Base-by-base conservation (phyloP, 2,329 filamentous ascomycete species). In the Atkinsonella texensis region DNA sequence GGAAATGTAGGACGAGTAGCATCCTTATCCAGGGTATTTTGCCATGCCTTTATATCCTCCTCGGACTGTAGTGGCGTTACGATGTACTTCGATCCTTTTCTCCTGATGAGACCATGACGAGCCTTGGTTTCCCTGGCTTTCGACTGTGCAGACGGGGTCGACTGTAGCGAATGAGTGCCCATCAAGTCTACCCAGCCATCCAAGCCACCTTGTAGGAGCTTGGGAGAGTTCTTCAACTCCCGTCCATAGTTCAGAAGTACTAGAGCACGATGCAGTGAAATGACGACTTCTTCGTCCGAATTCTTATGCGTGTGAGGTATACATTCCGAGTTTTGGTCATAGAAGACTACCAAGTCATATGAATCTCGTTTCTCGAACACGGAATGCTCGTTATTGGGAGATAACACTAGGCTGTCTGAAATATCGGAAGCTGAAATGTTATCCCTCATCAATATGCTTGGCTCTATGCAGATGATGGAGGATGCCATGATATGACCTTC, bases 331-430 rank as follows among this genome's bases (percentile, higher is more conserved):
- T 76, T 55, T 57, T 91, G 79, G 65, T 98, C 89, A 64, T 97
- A 95, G 60, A 94, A 93, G 0, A 98, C 87, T 11, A 98, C 79
- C 42, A 96, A 69, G 58, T 97, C 89, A 59, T 86, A 95, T 52
- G 85, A 76, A 56, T 90, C 77, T 13, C 84, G 78, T 52, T 80
- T 72, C 42, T 80, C 81, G 60, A 95, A 95, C 33, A 88, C 73
- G 1, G 74, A 69, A 58, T 86, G 83, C 64, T 98, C 93, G n/a
- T 74, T 68, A n/a, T 81, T 72, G 0, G 87, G 84, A 0, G 81
- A 84, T 6, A 93, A 67, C 2, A 89, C 74, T 59, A 90, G 74
- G 54, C 82, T 82, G 54, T 89, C 85, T 17, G 72, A 74, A 39
- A 85, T 76, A 20, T 84, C 71, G 18, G 75, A 73, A 2, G 78